Evolutionary conservation across 331 rosid species (phyloP), one percentile per base, ranked within the genome.

Genomic region (Quercus lobata): DNA sequence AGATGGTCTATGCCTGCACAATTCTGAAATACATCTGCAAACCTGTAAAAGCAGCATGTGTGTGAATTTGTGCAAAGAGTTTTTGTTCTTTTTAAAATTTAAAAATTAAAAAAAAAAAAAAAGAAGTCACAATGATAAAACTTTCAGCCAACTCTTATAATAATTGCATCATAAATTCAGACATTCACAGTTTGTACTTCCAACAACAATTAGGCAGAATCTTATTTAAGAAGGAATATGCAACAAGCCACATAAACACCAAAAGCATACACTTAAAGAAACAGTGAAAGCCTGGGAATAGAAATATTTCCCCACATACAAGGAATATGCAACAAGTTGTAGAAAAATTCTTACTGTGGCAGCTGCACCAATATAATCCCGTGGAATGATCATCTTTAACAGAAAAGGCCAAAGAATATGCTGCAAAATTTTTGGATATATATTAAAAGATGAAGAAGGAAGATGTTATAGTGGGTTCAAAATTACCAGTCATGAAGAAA

Each of bases 361-460:
- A 86, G 85, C 96, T 78, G 99, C 97, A 49, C 93, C 92, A 53
- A 97, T 91, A 80, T 93, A 95, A 77, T 84, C 80, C 81, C 86
- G 86, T 35, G 97, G 99, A 55, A 83, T 87, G 83, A 95, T 91
- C 97, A 93, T 90, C 91, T 89, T 91, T 90, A 95, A 84, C 83
- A 95, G 88, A 84, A 95, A 95, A 79, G 99, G 99, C 99, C 99
- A 95, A 41, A 95, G 96, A 85, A 93, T 82, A 87, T 91, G 95
- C 99, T 95, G 94, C 80, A 79, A 54, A 79, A 73, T 61, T 11
- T 14, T 11, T 49, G 17, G 16, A 49, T 49, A 49, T 49, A 49
- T 14, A 49, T 49, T 15, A 49, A 49, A 49, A 49, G 35, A 65
- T 16, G n/a, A 68, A 35, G 22, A 34, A 34, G 53, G n/a, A 68